Evolutionary conservation across 2,329 filamentous ascomycete genomes (phyloP), one percentile per base, ranked within the genome.

Genomic region (Aspergillus jensenii): DNA sequence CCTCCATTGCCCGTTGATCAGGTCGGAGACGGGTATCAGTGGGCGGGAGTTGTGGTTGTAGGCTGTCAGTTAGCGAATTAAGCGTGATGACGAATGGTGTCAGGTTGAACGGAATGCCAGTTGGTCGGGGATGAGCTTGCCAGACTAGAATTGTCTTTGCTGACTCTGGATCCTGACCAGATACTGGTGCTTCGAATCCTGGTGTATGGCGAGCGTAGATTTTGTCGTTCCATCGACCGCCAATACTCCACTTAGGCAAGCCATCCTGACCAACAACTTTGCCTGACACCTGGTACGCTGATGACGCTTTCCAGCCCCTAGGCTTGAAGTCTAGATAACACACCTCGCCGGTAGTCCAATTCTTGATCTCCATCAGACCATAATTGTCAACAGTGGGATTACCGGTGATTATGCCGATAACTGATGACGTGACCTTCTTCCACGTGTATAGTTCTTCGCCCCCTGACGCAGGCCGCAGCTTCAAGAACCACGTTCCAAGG

Each of bases 341-440:
- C n/a, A 90, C 83, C 74, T 98, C 95, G 54, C 95, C 93, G 0
- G 93, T 99, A 0, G 88, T 96, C 88, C 90, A 93, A 77, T 99
- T 99, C 80, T 92, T 96, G 74, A 99, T 88, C 72, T 97, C 92
- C 91, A 99, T 98, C 0, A 88, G 82, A 1, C 95, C 95, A 72
- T 98, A 98, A 75, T 99, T 97, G 78, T 99, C 95, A n/a, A 99
- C 90, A 0, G 90, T 90, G 0, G 95, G 95, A 67, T 91, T 96
- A 48, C 95, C 95, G 0, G 93, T 98, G 68, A 99, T 97, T 74
- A 99, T 99, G 58, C 95, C 95, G 59, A 98, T 88, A n/a, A 99
- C 95, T 2, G 93, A 96, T 1, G 92, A 95, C 1, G 93, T 98
- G 17, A 97, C 92, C 78, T 99, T 99, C 78, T 97, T 98, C 95